These are phyloP conservation scores for Cystobasidiaceae sp. DNA, from an alignment of 1,284 basidiomycete species.

Conservation along the genomic window DNA sequence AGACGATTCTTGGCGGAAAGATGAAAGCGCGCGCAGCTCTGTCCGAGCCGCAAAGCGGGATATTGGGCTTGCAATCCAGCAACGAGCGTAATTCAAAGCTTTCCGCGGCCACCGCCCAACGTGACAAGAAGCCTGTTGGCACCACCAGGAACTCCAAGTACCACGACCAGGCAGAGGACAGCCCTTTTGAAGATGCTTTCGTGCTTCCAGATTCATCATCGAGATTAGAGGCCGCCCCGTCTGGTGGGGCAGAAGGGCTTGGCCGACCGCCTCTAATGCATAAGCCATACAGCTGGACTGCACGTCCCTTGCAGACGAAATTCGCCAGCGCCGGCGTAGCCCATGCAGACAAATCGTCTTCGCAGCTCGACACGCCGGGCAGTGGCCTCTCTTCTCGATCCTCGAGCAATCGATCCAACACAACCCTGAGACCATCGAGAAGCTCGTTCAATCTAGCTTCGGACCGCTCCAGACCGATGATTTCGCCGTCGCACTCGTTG, in stretches of 20 bases:
- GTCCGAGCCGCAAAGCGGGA: neutral
- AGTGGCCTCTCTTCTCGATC: neutral
- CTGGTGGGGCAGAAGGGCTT: neutral
- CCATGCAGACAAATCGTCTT: too few relatives aligned
- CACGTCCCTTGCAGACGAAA: neutral
- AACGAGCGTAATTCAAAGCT: too few relatives aligned
- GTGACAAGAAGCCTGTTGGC: too few relatives aligned
- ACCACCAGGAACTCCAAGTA: too few relatives aligned
- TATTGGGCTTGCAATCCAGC: too few relatives aligned
- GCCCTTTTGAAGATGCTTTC: slow-evolving; percentile 73
- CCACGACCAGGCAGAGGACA: slow-evolving; percentile 56
- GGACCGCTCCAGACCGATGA: neutral
- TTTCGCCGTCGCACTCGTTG: neutral
- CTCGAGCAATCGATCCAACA: neutral
- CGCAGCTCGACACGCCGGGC: too few relatives aligned
- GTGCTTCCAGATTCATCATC: slow-evolving; percentile 62
- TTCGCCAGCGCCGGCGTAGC: neutral
- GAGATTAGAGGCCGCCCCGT: slow-evolving; percentile 8
- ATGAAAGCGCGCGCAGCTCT: slow-evolving; percentile 22
- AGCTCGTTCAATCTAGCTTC: neutral
- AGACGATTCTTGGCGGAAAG: slow-evolving; percentile 35
- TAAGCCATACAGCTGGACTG: neutral
- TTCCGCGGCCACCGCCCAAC: neutral
- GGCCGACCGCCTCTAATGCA: too few relatives aligned
- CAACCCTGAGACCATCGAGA: neutral